A percentile compares a stretch with the other conserved stretches of the same genome.
Conservation (phyloP, 129 eudicot genomes). For the Dittrichia graveolens region DNA sequence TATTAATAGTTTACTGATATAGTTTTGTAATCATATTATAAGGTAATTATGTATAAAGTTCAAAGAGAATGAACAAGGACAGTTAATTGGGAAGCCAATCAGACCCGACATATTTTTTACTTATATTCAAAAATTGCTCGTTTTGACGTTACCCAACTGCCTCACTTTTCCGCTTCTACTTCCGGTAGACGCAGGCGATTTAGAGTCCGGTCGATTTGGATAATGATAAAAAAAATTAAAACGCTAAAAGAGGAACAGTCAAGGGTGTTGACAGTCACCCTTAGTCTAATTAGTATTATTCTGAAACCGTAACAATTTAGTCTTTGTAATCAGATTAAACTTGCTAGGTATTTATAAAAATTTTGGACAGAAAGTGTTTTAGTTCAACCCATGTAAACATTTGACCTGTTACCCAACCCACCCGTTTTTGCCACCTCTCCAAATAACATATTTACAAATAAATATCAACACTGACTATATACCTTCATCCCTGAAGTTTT, state of each 20-base stretch:
- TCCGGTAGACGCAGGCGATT: neutral
- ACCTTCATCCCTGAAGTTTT: constrained; percentile 57
- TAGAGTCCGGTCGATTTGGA: neutral
- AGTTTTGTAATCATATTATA: neutral
- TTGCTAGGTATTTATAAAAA: neutral
- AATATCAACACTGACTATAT: constrained; percentile 21
- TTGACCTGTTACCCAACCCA: neutral
- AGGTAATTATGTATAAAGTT: too few species aligned
- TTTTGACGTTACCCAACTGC: neutral
- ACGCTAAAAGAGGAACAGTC: too few species aligned
- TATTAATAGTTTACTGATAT: neutral
- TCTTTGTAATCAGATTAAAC: neutral
- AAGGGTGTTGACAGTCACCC: too few species aligned
- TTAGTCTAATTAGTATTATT: too few species aligned
- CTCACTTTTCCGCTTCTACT: neutral
- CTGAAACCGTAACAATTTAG: too few species aligned
- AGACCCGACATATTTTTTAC: too few species aligned
- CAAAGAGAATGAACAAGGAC: neutral
- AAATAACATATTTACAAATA: neutral
- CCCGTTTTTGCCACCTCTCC: neutral
- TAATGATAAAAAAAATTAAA: too few species aligned
- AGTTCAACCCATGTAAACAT: neutral
- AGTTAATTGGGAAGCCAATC: too few species aligned
- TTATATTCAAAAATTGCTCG: too few species aligned
- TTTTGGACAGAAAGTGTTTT: neutral